Evolutionary conservation across 768 basidiomycete species (phyloP), one percentile per base, ranked within the genome.

Genomic region (Rhodotorula paludigena): DNA sequence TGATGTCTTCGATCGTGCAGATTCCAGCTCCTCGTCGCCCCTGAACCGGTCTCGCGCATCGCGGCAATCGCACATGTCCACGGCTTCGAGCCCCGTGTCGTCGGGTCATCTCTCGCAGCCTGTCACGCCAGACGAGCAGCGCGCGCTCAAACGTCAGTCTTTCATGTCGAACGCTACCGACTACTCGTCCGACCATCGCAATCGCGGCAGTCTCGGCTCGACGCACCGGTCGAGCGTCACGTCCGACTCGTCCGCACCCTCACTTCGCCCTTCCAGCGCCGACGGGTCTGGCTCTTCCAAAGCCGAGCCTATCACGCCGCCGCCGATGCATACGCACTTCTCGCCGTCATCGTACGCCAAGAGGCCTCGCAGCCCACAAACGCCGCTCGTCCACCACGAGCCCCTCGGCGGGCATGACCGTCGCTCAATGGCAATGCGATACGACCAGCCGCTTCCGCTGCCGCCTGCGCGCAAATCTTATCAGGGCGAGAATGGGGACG

Each of bases 191-290:
- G 60, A 58, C 11, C 42, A 9, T 3, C 36, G 32, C 18, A 45
- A 45, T 25, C 66, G 66, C 3, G 66, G 33, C 32, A 68, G 66
- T 36, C 57, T 68, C 42, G 51, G 60, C 2, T 35, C 66, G 30
- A 57, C 49, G 33, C 35, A 62, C 42, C 60, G 60, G n/a, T 58
- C 56, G 36, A 62, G 60, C 66, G 56, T 57, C 28, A 68, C 66
- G n/a, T 68, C 66, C 35, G 41, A 62, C 21, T 68, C 66, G 28
- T 68, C 66, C 4, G 41, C 61, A 6, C 66, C 60, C 5, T 63
- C 66, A 18, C 48, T 60, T 10, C 35, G 59, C 5, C 49, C n/a
- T 14, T 11, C 44, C 8, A 54, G 52, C 20, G 33, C 52, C 23
- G 52, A 42, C 42, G 52, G 60, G 5, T 53, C 52, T 10, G n/a